phyloP scores from a whole-genome alignment of 2,329 filamentous ascomycete genomes.

The Fonsecaea erecta region DNA sequence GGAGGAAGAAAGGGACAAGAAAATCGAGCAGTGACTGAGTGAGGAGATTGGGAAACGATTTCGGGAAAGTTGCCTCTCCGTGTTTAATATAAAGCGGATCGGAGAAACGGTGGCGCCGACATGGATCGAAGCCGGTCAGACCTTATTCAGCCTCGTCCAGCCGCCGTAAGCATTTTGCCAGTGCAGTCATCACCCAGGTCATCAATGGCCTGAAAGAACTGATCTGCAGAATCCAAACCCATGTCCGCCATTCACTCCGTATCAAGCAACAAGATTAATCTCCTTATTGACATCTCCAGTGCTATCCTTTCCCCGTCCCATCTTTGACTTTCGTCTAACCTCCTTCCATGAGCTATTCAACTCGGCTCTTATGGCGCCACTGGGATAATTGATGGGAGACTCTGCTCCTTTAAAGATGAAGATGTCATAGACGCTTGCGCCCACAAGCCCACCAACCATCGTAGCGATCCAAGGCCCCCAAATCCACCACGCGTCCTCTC shows the following conservation, averaged over 20 bases:
- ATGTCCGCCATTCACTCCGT: neutral
- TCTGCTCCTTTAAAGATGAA: slow-evolving; percentile 48
- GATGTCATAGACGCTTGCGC: slow-evolving; percentile 44
- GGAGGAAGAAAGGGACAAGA: neutral
- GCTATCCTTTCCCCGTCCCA: neutral
- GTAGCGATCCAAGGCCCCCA: slow-evolving; percentile 45
- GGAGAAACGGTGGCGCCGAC: neutral
- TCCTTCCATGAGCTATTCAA: slow-evolving; percentile 5
- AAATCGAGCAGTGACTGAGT: neutral
- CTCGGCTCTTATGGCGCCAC: neutral
- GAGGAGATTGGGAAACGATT: neutral
- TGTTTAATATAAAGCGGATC: neutral
- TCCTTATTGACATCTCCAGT: neutral
- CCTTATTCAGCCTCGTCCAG: slow-evolving; percentile 1
- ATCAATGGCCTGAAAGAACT: neutral
- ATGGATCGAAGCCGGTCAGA: neutral
- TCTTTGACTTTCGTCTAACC: neutral
- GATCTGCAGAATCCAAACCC: neutral
- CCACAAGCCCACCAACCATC: slow-evolving; percentile 42
- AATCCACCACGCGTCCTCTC: slow-evolving; percentile 43
- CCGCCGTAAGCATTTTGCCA: neutral
- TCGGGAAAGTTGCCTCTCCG: slow-evolving; percentile 14
- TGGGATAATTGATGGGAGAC: slow-evolving; percentile 16
- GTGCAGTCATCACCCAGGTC: neutral
- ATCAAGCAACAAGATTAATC: slow-evolving; percentile 2